Evolutionary conservation across 805 yeast genomes (phyloP), one percentile per base, ranked within the genome.

Genomic region (Saccharomycopsis fibuligera): DNA sequence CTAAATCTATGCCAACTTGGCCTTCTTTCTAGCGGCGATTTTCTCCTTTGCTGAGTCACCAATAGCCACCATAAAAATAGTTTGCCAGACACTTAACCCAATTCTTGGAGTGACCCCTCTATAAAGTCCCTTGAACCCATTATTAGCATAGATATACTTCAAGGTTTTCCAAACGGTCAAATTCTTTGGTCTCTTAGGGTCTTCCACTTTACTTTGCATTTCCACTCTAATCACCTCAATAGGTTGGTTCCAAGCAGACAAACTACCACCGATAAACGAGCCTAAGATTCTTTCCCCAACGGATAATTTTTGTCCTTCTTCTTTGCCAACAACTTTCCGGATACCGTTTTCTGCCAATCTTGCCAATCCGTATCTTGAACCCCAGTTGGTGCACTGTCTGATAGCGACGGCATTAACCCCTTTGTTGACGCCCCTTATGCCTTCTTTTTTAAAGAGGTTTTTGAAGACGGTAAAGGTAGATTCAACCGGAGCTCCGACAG

Each of bases 351-450:
- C 99, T 29, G 96, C 95, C 61, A 90, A 75, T 63, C 99, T 79
- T 2, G 96, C 76, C 36, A 93, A 75, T 31, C 98, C 99, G 61
- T 90, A 91, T 64, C 99, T 78, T 17, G 97, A 88, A 45, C 99
- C 99, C 99, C 99, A 93, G 69, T 93, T 93, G 57, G 98, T 91
- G 86, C 88, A 85, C 67, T 93, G 99, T 70, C 99, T 83, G 57
- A 91, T 83, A n/a, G 98, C 98, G 51, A 91, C 97, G 6, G 99
- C 99, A 64, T 91, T 91, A 51, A 91, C 98, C 66, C 99, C 99
- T 70, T 86, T 89, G 70, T 93, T 91, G 64, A 93, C 88, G 60
- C 99, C 99, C 57, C 83, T 75, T 50, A 93, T 79, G 60, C 99
- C 99, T 65, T 93, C 98, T 55, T 74, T 83, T 41, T 70, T 68